Conservation (phyloP, 164 flowering plant species). For the Vitis vinifera region ASM3070453v1 NC_081823.1:8754001-8754500, state of each 20-base stretch:
- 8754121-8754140: conserved; percentile 38
- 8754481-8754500: conserved; percentile 17
- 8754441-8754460: conserved; percentile 82
- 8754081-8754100: conserved; percentile 67
- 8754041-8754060: not conserved
- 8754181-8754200: conserved; percentile 25
- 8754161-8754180: conserved; percentile 18
- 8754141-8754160: conserved; percentile 24
- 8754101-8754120: conserved; percentile 61
- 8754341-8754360: conserved; percentile 37
- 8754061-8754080: conserved; percentile 9
- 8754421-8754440: conserved; percentile 77
- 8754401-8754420: conserved; percentile 44
- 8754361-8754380: conserved; percentile 27
- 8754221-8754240: conserved; percentile 19
- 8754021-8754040: not conserved
- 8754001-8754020: not conserved
- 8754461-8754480: conserved; percentile 66
- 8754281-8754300: conserved; percentile 14
- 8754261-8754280: conserved; percentile 19
- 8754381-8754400: conserved; percentile 9
- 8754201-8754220: conserved; percentile 23
- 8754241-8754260: conserved; percentile 25
- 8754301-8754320: conserved; percentile 17
- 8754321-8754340: conserved; percentile 14